phyloP scores from a whole-genome alignment of 108 stramenopile genomes.

The Mediolabrus comicus region DNA sequence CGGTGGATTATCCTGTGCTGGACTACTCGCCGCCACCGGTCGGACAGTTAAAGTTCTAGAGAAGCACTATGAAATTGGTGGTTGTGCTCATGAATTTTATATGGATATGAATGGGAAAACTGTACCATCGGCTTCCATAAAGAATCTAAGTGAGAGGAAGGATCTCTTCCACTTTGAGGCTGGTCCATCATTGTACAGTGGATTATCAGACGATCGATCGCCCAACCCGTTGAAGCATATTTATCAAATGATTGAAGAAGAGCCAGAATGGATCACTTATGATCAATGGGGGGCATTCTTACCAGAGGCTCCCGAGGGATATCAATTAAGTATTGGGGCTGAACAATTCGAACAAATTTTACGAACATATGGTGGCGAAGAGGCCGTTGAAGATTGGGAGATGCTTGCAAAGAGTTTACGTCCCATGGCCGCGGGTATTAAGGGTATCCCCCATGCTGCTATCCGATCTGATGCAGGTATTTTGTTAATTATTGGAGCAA shows the following conservation, averaged over 20 bases:
- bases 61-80: constrained; percentile 81
- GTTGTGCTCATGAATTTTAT: constrained; percentile 71
- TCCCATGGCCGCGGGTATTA: constrained; percentile 72
- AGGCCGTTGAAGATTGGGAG: constrained; percentile 74
- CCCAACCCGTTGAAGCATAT: constrained; percentile 94
- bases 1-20: constrained; percentile 86
- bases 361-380: constrained; percentile 64
- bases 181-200: constrained; percentile 91
- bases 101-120: constrained; percentile 30
- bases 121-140: constrained; percentile 14
- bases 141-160: constrained; percentile 9
- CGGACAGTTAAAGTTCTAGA: constrained; percentile 75
- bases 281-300: constrained; percentile 88
- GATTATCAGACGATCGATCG: constrained; percentile 66
- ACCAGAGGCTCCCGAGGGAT: constrained; percentile 72
- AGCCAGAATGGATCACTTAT: constrained; percentile 79
- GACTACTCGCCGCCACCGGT: constrained; percentile 66
- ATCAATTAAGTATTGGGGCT: constrained; percentile 79
- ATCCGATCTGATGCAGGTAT: constrained; percentile 70
- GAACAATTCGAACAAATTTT: constrained; percentile 75
- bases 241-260: constrained; percentile 89
- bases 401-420: constrained; percentile 61
- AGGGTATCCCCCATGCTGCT: constrained; percentile 70
- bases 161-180: constrained; percentile 91
- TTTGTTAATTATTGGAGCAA: constrained; percentile 53